Evolutionary conservation across 2,329 filamentous ascomycete genomes (phyloP).

Genomic region (Helminthosporium solani): DNA sequence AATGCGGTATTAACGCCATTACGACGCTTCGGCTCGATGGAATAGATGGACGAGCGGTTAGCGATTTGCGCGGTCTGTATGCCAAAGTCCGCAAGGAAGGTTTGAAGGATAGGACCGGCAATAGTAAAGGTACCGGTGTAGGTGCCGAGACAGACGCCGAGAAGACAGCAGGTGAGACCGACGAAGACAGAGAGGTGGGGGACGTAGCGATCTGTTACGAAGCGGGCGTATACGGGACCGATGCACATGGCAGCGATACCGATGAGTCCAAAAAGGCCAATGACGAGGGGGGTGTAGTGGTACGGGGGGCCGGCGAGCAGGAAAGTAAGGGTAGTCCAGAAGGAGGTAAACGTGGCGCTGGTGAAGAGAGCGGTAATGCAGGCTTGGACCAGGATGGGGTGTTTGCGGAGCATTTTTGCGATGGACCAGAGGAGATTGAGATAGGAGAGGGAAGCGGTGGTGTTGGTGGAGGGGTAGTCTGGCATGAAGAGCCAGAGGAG

Average conservation of each 20-base stretch:
- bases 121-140: constrained; percentile 66
- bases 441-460: constrained; percentile 67
- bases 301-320: constrained; percentile 71
- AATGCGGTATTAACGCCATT: constrained; percentile 81
- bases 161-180: constrained; percentile 59
- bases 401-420: constrained; percentile 59
- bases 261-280: constrained; percentile 77
- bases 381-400: constrained; percentile 70
- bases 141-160: constrained; percentile 66
- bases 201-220: constrained; percentile 69
- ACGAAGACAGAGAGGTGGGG: constrained; percentile 68
- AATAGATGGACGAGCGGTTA: constrained; percentile 69
- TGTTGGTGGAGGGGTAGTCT: constrained; percentile 76
- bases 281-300: constrained; percentile 64
- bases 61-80: constrained; percentile 73
- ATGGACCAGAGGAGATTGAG: constrained; percentile 66
- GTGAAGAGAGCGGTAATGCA: constrained; percentile 66
- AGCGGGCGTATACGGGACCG: constrained; percentile 68
- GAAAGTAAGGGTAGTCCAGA: constrained; percentile 79
- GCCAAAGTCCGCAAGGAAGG: constrained; percentile 69
- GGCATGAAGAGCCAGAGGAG: constrained; percentile 74
- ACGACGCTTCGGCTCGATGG: constrained; percentile 67
- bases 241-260: constrained; percentile 68
- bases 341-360: constrained; percentile 62
- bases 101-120: constrained; percentile 71